phyloP scores from a whole-genome alignment of 768 basidiomycete genomes.

The Leucocoprinus birnbaumii region DNA sequence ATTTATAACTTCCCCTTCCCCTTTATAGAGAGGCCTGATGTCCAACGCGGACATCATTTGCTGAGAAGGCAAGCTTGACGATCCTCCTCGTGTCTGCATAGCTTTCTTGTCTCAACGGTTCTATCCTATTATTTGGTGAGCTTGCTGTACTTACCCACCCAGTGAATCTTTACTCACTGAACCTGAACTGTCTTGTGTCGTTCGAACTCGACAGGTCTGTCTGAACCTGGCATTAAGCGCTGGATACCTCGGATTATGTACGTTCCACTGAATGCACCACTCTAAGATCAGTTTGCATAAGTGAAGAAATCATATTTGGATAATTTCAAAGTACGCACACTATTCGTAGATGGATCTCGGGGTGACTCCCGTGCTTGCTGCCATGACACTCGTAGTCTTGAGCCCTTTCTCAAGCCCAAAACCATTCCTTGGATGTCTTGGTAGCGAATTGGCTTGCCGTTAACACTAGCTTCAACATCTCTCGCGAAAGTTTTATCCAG shows the following conservation, averaged over 20 bases:
- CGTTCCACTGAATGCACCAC: slow-evolving; percentile 6
- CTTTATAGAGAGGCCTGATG: slow-evolving; percentile 8
- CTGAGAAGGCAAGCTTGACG: slow-evolving; percentile 5
- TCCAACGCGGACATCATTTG: slow-evolving; percentile 5
- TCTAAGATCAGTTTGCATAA: not conserved
- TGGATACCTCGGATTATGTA: slow-evolving; percentile 10
- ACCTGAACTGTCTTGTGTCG: slow-evolving; percentile 10
- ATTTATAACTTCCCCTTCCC: not conserved
- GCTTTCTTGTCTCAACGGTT: slow-evolving; percentile 1
- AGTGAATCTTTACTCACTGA: not conserved
- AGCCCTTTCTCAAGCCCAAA: slow-evolving; percentile 9
- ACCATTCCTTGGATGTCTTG: slow-evolving; percentile 11
- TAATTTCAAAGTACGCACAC: not conserved
- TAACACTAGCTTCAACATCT: slow-evolving; percentile 11
- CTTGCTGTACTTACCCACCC: not conserved
- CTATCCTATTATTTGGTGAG: slow-evolving; percentile 6
- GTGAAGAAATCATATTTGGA: not conserved
- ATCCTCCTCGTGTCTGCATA: slow-evolving; percentile 4
- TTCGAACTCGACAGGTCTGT: slow-evolving; percentile 7
- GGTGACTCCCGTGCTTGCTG: slow-evolving; percentile 8
- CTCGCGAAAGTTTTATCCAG: slow-evolving; percentile 8
- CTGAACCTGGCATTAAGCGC: slow-evolving; percentile 2
- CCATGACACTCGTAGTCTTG: slow-evolving; percentile 7
- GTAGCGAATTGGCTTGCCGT: slow-evolving; percentile 9
- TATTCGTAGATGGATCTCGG: slow-evolving; percentile 6